Evolutionary conservation across 164 flowering plant genomes (phyloP), one percentile per base, ranked within the genome.

Genomic region (Vitis cinerea): DNA sequence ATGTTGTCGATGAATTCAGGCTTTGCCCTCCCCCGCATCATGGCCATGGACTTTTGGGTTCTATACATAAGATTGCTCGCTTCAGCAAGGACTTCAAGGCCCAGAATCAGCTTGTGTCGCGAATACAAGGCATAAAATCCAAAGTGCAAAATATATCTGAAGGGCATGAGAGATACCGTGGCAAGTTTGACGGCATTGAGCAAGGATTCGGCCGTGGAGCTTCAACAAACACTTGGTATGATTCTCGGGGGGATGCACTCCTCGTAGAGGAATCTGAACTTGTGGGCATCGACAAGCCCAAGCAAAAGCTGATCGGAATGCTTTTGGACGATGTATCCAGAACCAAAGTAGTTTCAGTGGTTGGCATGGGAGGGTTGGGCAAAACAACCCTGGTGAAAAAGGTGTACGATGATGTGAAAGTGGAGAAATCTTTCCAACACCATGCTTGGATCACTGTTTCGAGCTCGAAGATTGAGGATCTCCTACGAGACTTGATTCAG

Each of bases 371-470:
- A 15, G 74, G 80, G 27, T 23, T 23, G 27, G 27, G 27, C 27
- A 23, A 23, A 23, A 23, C 27, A 23, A 23, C 27, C 27, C 13
- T 77, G 27, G 17, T 47, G 57, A 16, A 37, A 8, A 50, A 51
- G 17, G 4, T 60, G 63, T 15, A 60, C 2, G 27, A 23, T 23
- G 27, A 23, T 23, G 27, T 23, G 27, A 23, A 23, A 23, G 27
- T 1, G 27, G 27, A 23, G 27, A 23, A 23, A 23, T 23, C 27
- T 23, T 23, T 23, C 27, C 27, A 23, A 23, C 27, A 23, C 27
- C 27, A 23, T 23, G 72, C 72, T 55, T 78, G 80, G 80, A 37
- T 78, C 14, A 63, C 72, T 30, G 72, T 78, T 16, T 73, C 77
- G 10, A 54, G 62, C 15, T 70, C 69, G 5, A 31, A 63, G 23